Evolutionary conservation across 2,329 filamentous ascomycete genomes (phyloP).

Genomic region (Fusarium nelsonii): DNA sequence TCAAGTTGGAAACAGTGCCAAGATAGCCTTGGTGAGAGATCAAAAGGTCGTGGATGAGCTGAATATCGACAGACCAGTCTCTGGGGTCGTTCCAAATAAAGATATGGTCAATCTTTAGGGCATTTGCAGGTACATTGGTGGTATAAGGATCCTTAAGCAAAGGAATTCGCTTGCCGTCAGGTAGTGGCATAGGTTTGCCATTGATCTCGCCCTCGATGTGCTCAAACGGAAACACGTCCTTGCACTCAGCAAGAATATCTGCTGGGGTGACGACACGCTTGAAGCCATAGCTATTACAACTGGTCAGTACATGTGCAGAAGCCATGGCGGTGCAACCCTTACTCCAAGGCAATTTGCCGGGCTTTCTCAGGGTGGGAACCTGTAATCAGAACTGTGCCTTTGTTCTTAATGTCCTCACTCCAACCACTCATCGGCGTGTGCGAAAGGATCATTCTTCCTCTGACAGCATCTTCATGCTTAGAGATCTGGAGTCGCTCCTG

Average conservation of each 20-base stretch:
- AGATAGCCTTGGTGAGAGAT: slow-evolving; percentile 82
- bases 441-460: slow-evolving; percentile 72
- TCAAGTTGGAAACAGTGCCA: slow-evolving; percentile 81
- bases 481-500: slow-evolving; percentile 50
- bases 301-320: neutral
- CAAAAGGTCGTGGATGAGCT: slow-evolving; percentile 85
- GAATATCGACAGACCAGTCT: slow-evolving; percentile 93
- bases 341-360: slow-evolving; percentile 78
- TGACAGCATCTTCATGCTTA: slow-evolving; percentile 52
- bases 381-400: slow-evolving; percentile 75
- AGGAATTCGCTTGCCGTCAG: slow-evolving; percentile 52
- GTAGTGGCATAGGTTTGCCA: slow-evolving; percentile 47
- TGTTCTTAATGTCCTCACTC: slow-evolving; percentile 53
- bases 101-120: slow-evolving; percentile 86
- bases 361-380: slow-evolving; percentile 77
- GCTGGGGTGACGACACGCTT: slow-evolving; percentile 85
- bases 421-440: slow-evolving; percentile 87
- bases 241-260: slow-evolving; percentile 82
- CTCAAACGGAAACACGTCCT: slow-evolving; percentile 86
- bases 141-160: slow-evolving; percentile 50
- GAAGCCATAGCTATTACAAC: slow-evolving; percentile 72
- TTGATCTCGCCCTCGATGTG: slow-evolving; percentile 51
- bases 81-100: slow-evolving; percentile 96
- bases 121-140: slow-evolving; percentile 54
- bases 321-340: slow-evolving; percentile 25